Conservation (phyloP, 2,329 filamentous ascomycete species). For the Paraphaeosphaeria minitans region DNA sequence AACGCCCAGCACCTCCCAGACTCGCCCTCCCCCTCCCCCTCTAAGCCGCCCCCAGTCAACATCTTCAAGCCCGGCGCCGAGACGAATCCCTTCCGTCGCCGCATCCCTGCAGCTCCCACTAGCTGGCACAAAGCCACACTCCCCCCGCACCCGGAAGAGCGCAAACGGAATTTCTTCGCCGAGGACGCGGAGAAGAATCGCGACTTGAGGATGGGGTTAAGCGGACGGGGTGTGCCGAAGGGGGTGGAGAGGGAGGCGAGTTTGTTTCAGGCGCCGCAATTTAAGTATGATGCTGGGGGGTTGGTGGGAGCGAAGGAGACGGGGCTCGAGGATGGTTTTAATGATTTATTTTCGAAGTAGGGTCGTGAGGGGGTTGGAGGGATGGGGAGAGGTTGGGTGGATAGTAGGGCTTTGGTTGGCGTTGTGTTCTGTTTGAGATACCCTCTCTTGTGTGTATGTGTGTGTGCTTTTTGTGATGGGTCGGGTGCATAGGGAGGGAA, state of each 20-base stretch:
- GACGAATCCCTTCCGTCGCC: conserved; percentile 69
- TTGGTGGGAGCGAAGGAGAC: conserved; percentile 38
- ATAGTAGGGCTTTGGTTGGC: neutral
- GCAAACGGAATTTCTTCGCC: conserved; percentile 60
- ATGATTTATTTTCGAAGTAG: conserved; percentile 38
- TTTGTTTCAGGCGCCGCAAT: conserved; percentile 38
- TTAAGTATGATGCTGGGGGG: conserved; percentile 41
- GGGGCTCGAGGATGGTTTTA: conserved; percentile 41
- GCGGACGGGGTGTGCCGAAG: conserved; percentile 32
- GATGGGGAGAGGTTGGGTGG: neutral
- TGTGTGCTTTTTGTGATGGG: neutral
- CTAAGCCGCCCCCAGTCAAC: conserved; percentile 19
- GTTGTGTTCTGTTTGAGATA: conserved; percentile 8
- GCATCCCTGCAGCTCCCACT: conserved; percentile 72
- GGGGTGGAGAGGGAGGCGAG: conserved; percentile 36
- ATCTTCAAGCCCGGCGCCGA: conserved; percentile 37
- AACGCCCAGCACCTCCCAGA: neutral
- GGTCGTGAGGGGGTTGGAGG: neutral
- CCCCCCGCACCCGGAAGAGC: conserved; percentile 58
- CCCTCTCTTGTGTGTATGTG: conserved; percentile 5
- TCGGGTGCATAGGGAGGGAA: neutral
- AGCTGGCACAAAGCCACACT: conserved; percentile 55
- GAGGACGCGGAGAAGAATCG: conserved; percentile 32
- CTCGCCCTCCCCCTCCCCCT: too few relatives aligned
- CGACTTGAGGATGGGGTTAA: conserved; percentile 13